A percentile compares a stretch with the other conserved stretches of the same genome.
Conservation (phyloP, 768 basidiomycete species). For the Saitozyma sp. region DNA sequence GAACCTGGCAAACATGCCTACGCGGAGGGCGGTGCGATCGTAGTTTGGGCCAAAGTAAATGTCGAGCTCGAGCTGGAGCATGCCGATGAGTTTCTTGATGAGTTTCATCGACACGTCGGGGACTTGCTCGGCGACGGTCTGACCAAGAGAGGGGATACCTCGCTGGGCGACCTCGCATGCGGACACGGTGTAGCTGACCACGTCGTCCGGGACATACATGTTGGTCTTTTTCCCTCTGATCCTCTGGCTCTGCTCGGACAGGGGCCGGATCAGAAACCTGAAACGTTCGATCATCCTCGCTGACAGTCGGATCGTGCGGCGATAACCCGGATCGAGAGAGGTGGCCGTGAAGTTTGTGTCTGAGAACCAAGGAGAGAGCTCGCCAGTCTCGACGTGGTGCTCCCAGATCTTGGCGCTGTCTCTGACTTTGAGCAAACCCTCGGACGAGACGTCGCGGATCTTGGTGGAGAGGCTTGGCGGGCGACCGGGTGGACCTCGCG, state of each 20-base stretch:
- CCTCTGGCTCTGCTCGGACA: constrained; percentile 82
- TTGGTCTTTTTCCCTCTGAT: constrained; percentile 76
- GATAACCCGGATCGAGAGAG: constrained; percentile 26
- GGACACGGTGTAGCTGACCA: constrained; percentile 83
- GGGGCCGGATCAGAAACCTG: constrained; percentile 70
- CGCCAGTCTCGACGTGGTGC: constrained; percentile 51
- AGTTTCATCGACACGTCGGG: constrained; percentile 75
- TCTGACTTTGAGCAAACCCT: constrained; percentile 67
- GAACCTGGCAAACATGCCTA: constrained; percentile 75
- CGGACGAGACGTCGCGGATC: constrained; percentile 85
- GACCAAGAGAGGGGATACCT: constrained; percentile 58
- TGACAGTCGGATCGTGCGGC: constrained; percentile 57
- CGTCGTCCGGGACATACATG: constrained; percentile 86
- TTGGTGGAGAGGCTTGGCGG: constrained; percentile 73
- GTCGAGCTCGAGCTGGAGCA: constrained; percentile 56
- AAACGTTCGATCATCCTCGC: constrained; percentile 86
- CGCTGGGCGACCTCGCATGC: constrained; percentile 78
- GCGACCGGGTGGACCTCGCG: constrained; percentile 46
- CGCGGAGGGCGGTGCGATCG: constrained; percentile 43
- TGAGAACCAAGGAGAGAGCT: constrained; percentile 50
- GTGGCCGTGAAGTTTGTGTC: constrained; percentile 33
- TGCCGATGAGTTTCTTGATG: constrained; percentile 72
- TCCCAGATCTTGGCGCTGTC: constrained; percentile 51
- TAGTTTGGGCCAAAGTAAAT: constrained; percentile 37
- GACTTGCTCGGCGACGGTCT: constrained; percentile 68